Conservation (phyloP, 495 filamentous ascomycete species). For the Xylaria cubensis region DNA sequence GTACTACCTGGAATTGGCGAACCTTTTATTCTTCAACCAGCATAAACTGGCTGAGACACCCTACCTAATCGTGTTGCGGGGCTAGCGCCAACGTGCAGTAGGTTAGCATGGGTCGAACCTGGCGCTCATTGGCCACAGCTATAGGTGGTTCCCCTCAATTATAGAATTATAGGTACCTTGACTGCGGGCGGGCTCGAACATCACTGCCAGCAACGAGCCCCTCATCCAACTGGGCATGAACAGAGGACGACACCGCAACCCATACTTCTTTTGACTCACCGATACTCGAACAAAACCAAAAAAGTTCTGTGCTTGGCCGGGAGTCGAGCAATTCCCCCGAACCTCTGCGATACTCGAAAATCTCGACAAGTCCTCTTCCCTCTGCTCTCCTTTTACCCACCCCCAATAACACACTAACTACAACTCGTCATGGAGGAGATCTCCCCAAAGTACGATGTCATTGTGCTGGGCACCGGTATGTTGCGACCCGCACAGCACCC, state of each 20-base stretch:
- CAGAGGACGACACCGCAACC: slow-evolving; percentile 13
- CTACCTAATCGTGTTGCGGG: neutral
- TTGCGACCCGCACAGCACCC: slow-evolving; percentile 40
- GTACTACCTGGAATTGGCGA: neutral
- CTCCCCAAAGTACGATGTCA: slow-evolving; percentile 94
- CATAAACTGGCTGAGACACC: neutral
- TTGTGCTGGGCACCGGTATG: slow-evolving; percentile 95
- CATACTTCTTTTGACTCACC: slow-evolving; percentile 16
- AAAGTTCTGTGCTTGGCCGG: slow-evolving; percentile 11
- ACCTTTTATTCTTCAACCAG: no score
- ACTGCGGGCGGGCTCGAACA: slow-evolving; percentile 21
- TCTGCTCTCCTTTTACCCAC: slow-evolving; percentile 14
- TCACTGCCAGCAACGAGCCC: slow-evolving; percentile 25
- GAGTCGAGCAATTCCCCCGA: slow-evolving; percentile 5
- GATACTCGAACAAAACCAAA: slow-evolving; percentile 16
- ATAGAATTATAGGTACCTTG: slow-evolving; percentile 26
- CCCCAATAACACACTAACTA: slow-evolving; percentile 18
- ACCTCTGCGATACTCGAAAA: slow-evolving; percentile 8
- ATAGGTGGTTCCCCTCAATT: slow-evolving; percentile 16
- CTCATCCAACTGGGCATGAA: slow-evolving; percentile 21
- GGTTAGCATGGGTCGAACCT: neutral
- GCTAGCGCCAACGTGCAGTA: slow-evolving; percentile 16
- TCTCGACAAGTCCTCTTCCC: slow-evolving; percentile 20
- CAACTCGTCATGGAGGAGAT: slow-evolving; percentile 85
- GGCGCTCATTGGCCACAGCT: slow-evolving; percentile 26